Conservation (phyloP, 139 green algal genomes). For the Asterochloris erici region DNA sequence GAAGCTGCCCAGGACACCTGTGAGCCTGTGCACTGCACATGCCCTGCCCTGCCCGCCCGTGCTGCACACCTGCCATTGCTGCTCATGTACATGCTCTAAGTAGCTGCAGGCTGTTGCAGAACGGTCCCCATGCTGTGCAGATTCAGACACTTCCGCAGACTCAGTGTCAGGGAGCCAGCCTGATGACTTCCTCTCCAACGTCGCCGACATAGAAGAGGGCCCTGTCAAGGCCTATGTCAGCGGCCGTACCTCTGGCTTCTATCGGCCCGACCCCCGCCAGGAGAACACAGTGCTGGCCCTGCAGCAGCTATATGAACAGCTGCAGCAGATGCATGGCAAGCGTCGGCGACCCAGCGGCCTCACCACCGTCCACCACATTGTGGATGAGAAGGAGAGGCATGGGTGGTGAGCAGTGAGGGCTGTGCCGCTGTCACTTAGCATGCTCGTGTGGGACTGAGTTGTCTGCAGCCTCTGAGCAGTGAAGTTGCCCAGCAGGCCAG, state of each 20-base stretch:
- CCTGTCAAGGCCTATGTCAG: constrained; percentile 50
- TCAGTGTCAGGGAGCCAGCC: background rate
- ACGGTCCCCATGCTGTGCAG: background rate
- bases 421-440: background rate
- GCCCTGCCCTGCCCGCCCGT: too few relatives aligned
- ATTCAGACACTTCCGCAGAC: background rate
- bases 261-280: constrained; percentile 63
- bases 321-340: constrained; percentile 21
- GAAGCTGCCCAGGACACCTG: too few relatives aligned
- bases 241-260: constrained; percentile 28
- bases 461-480: too few relatives aligned
- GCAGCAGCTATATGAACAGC: constrained; percentile 57
- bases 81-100: too few relatives aligned
- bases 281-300: constrained; percentile 60
- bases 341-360: constrained; percentile 32
- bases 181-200: background rate
- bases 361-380: constrained; percentile 48
- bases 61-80: too few relatives aligned
- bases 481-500: too few relatives aligned
- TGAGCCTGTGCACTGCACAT: too few relatives aligned
- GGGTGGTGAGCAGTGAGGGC: constrained; percentile 1
- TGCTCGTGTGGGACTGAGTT: background rate
- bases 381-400: background rate
- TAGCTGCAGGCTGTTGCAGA: too few relatives aligned
- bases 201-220: constrained; percentile 28